A percentile compares a stretch with the other conserved stretches of the same genome.
phyloP scores from a whole-genome alignment of 345 rosid species.

The Euphorbia tirucalli region DNA sequence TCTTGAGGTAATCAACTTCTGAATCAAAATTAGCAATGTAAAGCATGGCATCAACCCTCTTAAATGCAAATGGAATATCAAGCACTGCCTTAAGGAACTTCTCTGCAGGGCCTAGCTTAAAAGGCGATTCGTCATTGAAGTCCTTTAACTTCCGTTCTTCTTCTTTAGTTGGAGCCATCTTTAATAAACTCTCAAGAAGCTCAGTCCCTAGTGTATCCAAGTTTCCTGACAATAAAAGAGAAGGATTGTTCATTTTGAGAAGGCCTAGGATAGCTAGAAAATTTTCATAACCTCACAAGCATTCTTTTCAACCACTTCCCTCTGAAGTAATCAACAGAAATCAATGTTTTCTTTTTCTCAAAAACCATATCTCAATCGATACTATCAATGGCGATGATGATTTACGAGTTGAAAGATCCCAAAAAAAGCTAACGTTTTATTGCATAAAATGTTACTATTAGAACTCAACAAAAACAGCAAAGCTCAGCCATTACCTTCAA shows the following conservation, averaged over 20 bases:
- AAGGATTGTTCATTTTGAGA: neutral
- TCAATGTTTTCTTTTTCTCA: neutral
- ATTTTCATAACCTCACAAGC: neutral
- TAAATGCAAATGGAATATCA: conserved; percentile 81
- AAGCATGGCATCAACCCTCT: conserved; percentile 89
- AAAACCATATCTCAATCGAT: too few species aligned
- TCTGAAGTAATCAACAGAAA: too few species aligned
- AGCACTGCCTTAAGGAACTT: conserved; percentile 83
- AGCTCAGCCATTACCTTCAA: conserved; percentile 55
- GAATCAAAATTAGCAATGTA: conserved; percentile 83
- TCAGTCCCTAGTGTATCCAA: conserved; percentile 84
- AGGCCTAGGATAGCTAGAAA: neutral
- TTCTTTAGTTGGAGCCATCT: conserved; percentile 94
- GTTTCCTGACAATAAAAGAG: conserved; percentile 48
- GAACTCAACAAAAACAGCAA: neutral
- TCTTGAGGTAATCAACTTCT: conserved; percentile 73
- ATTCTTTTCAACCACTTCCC: neutral
- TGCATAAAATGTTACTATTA: neutral
- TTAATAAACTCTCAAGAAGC: conserved; percentile 82
- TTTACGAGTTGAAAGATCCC: neutral
- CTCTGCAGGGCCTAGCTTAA: conserved; percentile 88
- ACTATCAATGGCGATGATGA: neutral
- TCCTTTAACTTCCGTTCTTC: conserved; percentile 78
- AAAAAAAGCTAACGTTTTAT: too few species aligned
- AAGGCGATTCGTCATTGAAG: conserved; percentile 70